These are phyloP conservation scores for Posidonia australis DNA, from an alignment of 106 monocot genomes.

Conservation along the genomic window DNA sequence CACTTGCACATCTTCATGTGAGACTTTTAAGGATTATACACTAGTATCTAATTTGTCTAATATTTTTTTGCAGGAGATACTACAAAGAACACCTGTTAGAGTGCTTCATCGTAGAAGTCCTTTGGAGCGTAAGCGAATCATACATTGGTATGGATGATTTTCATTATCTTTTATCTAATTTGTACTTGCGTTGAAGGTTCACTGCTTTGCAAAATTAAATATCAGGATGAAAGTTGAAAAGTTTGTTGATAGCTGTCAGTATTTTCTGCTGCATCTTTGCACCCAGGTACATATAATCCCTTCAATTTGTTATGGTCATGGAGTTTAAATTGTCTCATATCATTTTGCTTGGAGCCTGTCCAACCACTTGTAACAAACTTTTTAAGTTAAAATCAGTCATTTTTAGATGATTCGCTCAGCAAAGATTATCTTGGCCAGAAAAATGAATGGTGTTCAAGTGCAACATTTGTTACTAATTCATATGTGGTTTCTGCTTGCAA, in stretches of 20 bases:
- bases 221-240: conserved; percentile 82
- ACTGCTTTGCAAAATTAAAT: background rate
- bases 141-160: conserved; percentile 63
- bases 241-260: conserved; percentile 43
- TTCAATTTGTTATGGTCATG: background rate
- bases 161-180: background rate
- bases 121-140: conserved; percentile 64
- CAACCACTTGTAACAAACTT: no score
- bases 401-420: background rate
- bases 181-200: background rate
- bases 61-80: conserved; percentile 53
- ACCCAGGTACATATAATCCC: conserved; percentile 47
- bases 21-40: no score
- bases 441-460: background rate
- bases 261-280: conserved; percentile 88
- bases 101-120: conserved; percentile 95
- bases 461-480: background rate
- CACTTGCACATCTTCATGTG: no score
- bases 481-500: background rate
- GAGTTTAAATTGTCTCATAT: no score
- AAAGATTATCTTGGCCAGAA: no score
- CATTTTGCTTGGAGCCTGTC: no score
- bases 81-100: conserved; percentile 76
- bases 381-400: no score
- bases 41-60: background rate